A percentile compares a stretch with the other conserved stretches of the same genome.
These are phyloP conservation scores for Solanum appendiculatum DNA, from an alignment of 257 asterid genomes.

Conservation along the genomic window DNA sequence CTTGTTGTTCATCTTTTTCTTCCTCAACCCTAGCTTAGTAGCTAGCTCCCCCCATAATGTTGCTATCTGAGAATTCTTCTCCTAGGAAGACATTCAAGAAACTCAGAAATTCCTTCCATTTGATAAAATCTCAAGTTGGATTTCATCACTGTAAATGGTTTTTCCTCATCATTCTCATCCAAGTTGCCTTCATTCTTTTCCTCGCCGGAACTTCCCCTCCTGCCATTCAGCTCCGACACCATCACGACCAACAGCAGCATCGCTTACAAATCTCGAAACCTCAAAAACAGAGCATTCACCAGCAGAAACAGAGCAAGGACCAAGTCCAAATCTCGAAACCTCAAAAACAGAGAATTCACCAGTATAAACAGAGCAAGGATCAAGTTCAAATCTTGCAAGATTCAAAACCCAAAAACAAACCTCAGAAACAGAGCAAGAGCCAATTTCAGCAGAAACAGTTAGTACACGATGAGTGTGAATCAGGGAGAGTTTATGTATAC, in stretches of 20 bases:
- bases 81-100: slow-evolving; percentile 5
- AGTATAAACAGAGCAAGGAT: not conserved
- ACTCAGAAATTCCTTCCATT: not conserved
- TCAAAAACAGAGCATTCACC: not conserved
- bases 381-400: not conserved
- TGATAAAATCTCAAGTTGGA: slow-evolving; percentile 7
- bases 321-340: not conserved
- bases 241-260: not conserved
- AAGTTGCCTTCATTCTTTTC: slow-evolving; percentile 6
- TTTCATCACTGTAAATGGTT: slow-evolving; percentile 7
- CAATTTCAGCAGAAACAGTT: not conserved
- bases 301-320: not conserved
- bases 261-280: not conserved
- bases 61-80: not conserved
- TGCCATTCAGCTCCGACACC: not conserved
- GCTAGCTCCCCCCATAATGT: not conserved
- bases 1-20: not conserved
- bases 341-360: not conserved
- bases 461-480: slow-evolving; percentile 16
- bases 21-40: not conserved
- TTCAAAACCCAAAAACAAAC: not conserved
- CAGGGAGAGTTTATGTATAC: slow-evolving; percentile 42
- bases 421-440: not conserved
- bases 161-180: not conserved
- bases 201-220: slow-evolving; percentile 13